A percentile compares a stretch with the other conserved stretches of the same genome.
Conservation (phyloP, 2,329 filamentous ascomycete genomes). For the Ceratocystis harringtonii region DNA sequence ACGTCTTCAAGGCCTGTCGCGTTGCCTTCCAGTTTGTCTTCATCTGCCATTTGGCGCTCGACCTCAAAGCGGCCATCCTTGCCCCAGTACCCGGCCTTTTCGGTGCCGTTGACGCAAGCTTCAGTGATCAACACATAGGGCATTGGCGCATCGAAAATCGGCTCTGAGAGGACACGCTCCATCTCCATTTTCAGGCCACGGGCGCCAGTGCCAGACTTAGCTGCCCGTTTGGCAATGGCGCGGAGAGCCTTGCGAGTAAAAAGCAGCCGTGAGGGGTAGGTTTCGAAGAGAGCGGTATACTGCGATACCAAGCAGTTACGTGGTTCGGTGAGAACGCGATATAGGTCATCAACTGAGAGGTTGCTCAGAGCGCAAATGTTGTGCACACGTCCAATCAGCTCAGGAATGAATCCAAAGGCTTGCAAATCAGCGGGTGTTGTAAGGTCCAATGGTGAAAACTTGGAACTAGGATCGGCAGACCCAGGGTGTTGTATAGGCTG, state of each 20-base stretch:
- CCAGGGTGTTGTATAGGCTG: slow-evolving; percentile 26
- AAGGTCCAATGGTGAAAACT: slow-evolving; percentile 50
- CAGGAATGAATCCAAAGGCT: slow-evolving; percentile 79
- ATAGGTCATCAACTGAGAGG: slow-evolving; percentile 50
- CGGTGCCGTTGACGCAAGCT: slow-evolving; percentile 46
- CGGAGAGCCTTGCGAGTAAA: slow-evolving; percentile 74
- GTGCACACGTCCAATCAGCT: slow-evolving; percentile 89
- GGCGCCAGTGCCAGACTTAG: slow-evolving; percentile 54
- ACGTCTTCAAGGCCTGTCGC: slow-evolving; percentile 11
- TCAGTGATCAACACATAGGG: slow-evolving; percentile 63
- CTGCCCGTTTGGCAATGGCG: slow-evolving; percentile 58
- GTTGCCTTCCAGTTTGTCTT: slow-evolving; percentile 29
- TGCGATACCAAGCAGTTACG: slow-evolving; percentile 77
- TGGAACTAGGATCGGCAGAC: slow-evolving; percentile 21
- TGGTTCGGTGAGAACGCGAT: slow-evolving; percentile 83
- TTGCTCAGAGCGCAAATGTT: slow-evolving; percentile 75
- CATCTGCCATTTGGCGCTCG: slow-evolving; percentile 51
- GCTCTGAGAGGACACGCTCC: slow-evolving; percentile 61
- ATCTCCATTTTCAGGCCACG: slow-evolving; percentile 66
- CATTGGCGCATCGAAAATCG: slow-evolving; percentile 68
- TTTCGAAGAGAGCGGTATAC: slow-evolving; percentile 75
- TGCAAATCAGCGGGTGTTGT: slow-evolving; percentile 64
- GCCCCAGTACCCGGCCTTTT: slow-evolving; percentile 47
- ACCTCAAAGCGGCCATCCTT: slow-evolving; percentile 57
- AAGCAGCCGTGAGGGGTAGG: slow-evolving; percentile 60